A percentile compares a stretch with the other conserved stretches of the same genome.
Conservation (phyloP, 257 asterid genomes). For the Solanum etuberosum region DNA sequence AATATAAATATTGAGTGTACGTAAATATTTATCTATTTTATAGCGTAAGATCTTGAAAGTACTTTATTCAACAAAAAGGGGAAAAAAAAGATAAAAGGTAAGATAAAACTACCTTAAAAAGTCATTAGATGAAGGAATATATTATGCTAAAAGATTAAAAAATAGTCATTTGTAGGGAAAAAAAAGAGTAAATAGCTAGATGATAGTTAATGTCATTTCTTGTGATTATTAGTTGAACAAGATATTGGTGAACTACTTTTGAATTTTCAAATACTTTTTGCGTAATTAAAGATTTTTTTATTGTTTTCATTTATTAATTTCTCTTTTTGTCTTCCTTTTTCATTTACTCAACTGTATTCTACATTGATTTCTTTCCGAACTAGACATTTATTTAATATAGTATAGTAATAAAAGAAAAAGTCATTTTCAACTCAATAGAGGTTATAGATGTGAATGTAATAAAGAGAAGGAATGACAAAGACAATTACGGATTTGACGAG, state of each 20-base stretch:
- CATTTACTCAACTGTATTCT: not conserved
- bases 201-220: not conserved
- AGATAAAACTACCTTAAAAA: not conserved
- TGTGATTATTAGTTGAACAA: not conserved
- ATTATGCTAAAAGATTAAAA: not conserved
- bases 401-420: not conserved
- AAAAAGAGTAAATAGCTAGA: not conserved
- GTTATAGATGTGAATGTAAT: not conserved
- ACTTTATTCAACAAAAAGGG: too few relatives aligned
- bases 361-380: not conserved
- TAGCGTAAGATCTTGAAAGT: not conserved
- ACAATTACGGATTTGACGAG: rapidly evolving
- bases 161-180: not conserved
- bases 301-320: not conserved
- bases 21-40: too few relatives aligned
- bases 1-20: not conserved
- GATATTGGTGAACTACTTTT: not conserved
- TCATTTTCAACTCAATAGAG: not conserved
- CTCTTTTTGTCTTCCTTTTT: not conserved
- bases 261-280: not conserved
- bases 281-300: not conserved
- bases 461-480: not conserved
- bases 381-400: not conserved
- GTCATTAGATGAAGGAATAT: not conserved
- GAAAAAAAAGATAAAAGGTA: too few relatives aligned